phyloP scores from a whole-genome alignment of 176 grass and related monocot species.

The Triticum dicoccoides region DNA sequence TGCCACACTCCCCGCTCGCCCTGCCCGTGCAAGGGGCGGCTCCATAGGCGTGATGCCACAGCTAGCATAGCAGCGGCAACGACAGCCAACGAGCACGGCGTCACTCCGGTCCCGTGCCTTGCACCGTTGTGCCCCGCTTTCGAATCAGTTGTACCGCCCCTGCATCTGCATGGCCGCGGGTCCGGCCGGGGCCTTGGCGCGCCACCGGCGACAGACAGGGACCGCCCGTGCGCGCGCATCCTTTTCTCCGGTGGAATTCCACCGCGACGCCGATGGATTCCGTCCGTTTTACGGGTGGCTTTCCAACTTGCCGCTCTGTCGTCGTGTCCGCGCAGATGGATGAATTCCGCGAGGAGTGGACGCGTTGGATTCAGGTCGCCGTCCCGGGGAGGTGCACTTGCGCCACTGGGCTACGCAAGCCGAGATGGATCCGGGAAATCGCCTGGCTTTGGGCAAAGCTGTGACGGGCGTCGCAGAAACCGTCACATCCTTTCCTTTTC shows the following conservation, averaged over 20 bases:
- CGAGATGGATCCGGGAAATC: neutral
- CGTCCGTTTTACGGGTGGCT: neutral
- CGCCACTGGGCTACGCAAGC: neutral
- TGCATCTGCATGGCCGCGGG: neutral
- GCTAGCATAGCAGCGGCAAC: neutral
- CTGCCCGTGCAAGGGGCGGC: neutral
- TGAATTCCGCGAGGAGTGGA: neutral
- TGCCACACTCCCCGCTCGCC: neutral
- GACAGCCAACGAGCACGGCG: too few relatives aligned
- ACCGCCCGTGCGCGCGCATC: neutral
- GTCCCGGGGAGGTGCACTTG: neutral
- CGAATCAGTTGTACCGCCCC: neutral
- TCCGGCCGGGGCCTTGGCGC: neutral
- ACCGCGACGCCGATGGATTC: neutral
- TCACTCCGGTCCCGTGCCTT: too few relatives aligned
- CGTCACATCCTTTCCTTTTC: neutral
- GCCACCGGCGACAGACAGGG: conserved; percentile 2
- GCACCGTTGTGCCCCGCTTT: neutral
- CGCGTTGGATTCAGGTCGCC: neutral
- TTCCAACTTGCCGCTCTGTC: neutral
- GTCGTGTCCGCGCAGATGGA: neutral
- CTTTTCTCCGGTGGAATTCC: conserved; percentile 1
- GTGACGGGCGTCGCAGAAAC: neutral
- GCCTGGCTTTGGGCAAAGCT: neutral
- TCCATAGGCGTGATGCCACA: neutral